phyloP scores from a whole-genome alignment of 257 asterid genomes.

The Ophiorrhiza pumila region DNA sequence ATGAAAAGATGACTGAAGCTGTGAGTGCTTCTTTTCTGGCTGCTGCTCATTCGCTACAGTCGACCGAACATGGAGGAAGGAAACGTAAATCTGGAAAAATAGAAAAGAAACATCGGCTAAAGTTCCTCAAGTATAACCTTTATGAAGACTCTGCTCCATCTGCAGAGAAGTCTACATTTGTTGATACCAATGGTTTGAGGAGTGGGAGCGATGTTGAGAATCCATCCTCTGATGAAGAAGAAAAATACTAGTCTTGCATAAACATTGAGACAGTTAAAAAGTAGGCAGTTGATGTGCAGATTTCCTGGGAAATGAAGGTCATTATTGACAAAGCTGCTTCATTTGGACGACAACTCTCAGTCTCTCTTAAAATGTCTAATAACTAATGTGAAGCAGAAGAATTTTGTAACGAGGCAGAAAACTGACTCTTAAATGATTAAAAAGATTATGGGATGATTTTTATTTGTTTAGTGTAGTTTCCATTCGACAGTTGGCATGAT shows the following conservation, averaged over 20 bases:
- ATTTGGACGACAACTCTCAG: not conserved
- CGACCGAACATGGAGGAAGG: slow-evolving; percentile 36
- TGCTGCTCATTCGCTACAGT: slow-evolving; percentile 55
- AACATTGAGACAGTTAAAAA: not conserved
- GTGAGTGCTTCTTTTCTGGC: slow-evolving; percentile 50
- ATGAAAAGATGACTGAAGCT: slow-evolving; percentile 30
- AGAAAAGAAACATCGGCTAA: slow-evolving; percentile 30
- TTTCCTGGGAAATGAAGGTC: not conserved
- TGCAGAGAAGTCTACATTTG: slow-evolving; percentile 16
- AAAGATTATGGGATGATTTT: not conserved
- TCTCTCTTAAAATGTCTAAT: not conserved
- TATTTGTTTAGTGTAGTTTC: not conserved
- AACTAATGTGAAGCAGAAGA: not conserved
- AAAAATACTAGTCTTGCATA: slow-evolving; percentile 20
- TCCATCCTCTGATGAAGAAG: slow-evolving; percentile 54
- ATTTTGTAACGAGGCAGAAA: not conserved
- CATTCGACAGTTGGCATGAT: not conserved
- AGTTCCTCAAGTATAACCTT: slow-evolving; percentile 42
- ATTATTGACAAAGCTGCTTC: not conserved
- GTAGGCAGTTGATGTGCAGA: not conserved
- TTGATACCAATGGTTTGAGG: slow-evolving; percentile 27
- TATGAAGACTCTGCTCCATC: slow-evolving; percentile 27
- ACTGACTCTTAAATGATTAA: not conserved
- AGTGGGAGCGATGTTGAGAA: slow-evolving; percentile 56
- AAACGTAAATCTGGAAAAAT: slow-evolving; percentile 39